These are phyloP conservation scores for Sicyos baderoa DNA, from an alignment of 306 rosid genomes.

Conservation along the genomic window DNA sequence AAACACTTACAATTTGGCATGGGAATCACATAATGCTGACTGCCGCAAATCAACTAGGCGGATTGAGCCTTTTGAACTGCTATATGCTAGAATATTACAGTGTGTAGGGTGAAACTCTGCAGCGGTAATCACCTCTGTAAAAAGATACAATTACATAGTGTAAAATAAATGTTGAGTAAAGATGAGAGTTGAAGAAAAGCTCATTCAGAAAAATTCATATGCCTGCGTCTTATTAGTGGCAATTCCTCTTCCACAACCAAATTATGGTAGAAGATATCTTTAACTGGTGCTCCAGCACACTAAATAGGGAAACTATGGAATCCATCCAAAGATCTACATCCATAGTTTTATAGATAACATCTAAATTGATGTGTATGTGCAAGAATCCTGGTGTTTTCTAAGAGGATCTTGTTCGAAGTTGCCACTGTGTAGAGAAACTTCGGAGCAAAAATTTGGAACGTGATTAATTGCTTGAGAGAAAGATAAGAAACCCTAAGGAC, in stretches of 20 bases:
- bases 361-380: background rate
- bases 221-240: background rate
- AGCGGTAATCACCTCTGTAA: conserved; percentile 96
- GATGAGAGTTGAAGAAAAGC: conserved; percentile 5
- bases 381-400: background rate
- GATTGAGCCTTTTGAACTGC: conserved; percentile 98
- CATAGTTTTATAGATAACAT: background rate
- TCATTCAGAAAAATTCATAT: background rate
- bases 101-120: conserved; percentile 99
- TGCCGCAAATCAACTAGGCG: conserved; percentile 95
- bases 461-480: background rate
- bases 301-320: background rate
- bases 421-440: background rate
- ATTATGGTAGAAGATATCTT: background rate
- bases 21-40: conserved; percentile 96
- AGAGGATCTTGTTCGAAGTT: background rate
- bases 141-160: conserved; percentile 15
- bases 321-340: conserved; percentile 7
- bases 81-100: conserved; percentile 85
- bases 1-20: conserved; percentile 72
- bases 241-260: conserved; percentile 6
- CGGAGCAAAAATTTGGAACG: background rate
- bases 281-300: background rate
- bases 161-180: conserved; percentile 21
- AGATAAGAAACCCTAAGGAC: background rate